Conservation (phyloP, 1,284 basidiomycete species). For the Ustilago trichophora region DNA sequence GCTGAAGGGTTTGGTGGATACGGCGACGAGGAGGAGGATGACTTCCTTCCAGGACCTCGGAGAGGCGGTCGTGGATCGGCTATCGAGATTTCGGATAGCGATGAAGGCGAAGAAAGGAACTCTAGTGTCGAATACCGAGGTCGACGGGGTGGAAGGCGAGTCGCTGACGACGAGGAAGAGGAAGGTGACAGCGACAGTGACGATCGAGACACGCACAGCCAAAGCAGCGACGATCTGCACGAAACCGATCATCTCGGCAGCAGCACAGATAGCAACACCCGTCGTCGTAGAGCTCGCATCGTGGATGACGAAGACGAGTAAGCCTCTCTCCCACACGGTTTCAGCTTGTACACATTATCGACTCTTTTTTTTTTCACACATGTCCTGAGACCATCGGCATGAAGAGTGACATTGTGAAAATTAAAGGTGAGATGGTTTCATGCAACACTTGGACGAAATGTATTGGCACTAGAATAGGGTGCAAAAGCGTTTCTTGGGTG, state of each 20-base stretch:
- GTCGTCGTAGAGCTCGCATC: slow-evolving; percentile 21
- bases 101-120: slow-evolving; percentile 5
- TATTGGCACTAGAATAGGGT: neutral
- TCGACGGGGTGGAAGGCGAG: neutral
- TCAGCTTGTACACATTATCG: too few relatives aligned
- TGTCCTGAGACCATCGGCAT: too few relatives aligned
- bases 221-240: too few relatives aligned
- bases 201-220: neutral
- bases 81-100: slow-evolving; percentile 33
- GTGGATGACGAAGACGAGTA: slow-evolving; percentile 29
- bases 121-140: slow-evolving; percentile 31
- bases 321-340: too few relatives aligned
- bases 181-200: too few relatives aligned
- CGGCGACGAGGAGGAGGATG: slow-evolving; percentile 22
- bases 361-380: too few relatives aligned
- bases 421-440: neutral
- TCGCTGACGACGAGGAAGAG: slow-evolving; percentile 7
- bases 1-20: slow-evolving; percentile 1
- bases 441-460: slow-evolving; percentile 7
- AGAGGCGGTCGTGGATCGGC: slow-evolving; percentile 7
- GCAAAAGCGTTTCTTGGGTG: too few relatives aligned
- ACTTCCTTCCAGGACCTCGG: slow-evolving; percentile 36
- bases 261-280: slow-evolving; percentile 23
- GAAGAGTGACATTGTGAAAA: neutral
- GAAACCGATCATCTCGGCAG: slow-evolving; percentile 7